Percentiles rank a stretch among this genome's conserved stretches.
These are phyloP conservation scores for Urostyla sp. DNA, from an alignment of 73 alveolate species.

Conservation along the genomic window DNA sequence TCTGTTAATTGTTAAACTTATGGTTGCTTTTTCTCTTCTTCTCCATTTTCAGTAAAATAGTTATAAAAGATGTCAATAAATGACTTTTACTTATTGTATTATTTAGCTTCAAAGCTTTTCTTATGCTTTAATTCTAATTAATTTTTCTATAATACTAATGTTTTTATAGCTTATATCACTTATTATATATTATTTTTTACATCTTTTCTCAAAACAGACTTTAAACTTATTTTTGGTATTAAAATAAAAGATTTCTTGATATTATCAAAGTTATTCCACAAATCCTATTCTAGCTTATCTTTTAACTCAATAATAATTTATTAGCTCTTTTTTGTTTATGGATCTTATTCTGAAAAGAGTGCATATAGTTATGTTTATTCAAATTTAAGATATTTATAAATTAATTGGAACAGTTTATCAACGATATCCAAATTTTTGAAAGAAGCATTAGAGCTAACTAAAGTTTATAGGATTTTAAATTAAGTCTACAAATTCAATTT, in stretches of 20 bases:
- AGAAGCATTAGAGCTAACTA: neutral
- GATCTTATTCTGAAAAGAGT: too few species aligned
- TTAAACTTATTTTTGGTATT: constrained; percentile 25
- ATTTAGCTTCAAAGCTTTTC: too few species aligned
- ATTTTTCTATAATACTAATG: neutral
- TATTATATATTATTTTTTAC: neutral
- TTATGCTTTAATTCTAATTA: neutral
- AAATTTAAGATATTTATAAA: neutral
- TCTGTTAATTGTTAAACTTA: neutral
- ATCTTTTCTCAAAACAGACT: constrained; percentile 18
- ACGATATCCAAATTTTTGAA: constrained; percentile 28
- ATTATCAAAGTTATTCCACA: constrained; percentile 42
- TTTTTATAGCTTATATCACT: neutral
- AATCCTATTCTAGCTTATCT: neutral
- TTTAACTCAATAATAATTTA: too few species aligned
- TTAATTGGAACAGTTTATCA: constrained; percentile 26
- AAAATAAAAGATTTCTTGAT: constrained; percentile 27
- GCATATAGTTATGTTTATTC: neutral
- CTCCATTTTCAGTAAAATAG: constrained; percentile 53
- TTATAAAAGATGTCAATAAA: constrained; percentile 53
- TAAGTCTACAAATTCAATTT: too few species aligned
- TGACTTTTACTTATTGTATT: too few species aligned
- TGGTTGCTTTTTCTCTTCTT: neutral
- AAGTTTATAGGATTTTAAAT: neutral
- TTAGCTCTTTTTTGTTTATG: too few species aligned